phyloP scores from a whole-genome alignment of 163 green algal genomes.

The Chlamydomonas reinhardtii region DNA sequence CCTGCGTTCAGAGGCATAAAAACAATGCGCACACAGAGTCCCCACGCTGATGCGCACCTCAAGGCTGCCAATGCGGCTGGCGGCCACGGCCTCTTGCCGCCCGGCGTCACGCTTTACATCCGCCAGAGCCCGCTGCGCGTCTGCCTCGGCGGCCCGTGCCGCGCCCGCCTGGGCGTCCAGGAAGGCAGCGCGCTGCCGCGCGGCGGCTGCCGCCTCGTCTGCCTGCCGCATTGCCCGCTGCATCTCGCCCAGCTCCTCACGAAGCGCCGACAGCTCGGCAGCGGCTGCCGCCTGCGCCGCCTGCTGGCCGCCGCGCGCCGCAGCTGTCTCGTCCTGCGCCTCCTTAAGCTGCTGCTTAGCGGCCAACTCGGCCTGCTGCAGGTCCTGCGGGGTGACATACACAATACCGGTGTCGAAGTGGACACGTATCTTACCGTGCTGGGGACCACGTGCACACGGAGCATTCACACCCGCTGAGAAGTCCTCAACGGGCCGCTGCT shows the following conservation, averaged over 20 bases:
- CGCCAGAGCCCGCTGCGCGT: slow-evolving; percentile 6
- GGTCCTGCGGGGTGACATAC: not conserved
- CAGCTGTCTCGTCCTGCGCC: not conserved
- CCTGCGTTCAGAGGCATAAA: too few species aligned
- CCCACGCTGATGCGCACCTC: too few species aligned
- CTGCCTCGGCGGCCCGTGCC: not conserved
- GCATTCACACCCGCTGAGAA: too few species aligned
- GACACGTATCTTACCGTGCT: too few species aligned
- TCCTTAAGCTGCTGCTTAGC: not conserved
- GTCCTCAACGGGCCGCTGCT: too few species aligned
- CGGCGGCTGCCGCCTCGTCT: not conserved
- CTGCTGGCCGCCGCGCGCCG: slow-evolving; percentile 6
- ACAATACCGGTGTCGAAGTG: too few species aligned
- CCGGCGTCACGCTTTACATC: not conserved
- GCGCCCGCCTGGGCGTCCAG: slow-evolving; percentile 23
- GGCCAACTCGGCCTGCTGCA: not conserved
- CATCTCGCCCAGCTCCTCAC: slow-evolving; percentile 15
- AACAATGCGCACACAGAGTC: not conserved
- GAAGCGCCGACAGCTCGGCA: not conserved
- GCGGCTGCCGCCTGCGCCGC: slow-evolving; percentile 12
- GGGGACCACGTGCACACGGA: too few species aligned
- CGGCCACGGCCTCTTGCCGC: not conserved
- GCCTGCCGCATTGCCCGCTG: not conserved
- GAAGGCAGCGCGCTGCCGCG: slow-evolving; percentile 12
- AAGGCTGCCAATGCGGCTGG: slow-evolving; percentile 17